These are phyloP conservation scores for Annulohypoxylon truncatum DNA, from an alignment of 2,329 filamentous ascomycete species.

Conservation along the genomic window DNA sequence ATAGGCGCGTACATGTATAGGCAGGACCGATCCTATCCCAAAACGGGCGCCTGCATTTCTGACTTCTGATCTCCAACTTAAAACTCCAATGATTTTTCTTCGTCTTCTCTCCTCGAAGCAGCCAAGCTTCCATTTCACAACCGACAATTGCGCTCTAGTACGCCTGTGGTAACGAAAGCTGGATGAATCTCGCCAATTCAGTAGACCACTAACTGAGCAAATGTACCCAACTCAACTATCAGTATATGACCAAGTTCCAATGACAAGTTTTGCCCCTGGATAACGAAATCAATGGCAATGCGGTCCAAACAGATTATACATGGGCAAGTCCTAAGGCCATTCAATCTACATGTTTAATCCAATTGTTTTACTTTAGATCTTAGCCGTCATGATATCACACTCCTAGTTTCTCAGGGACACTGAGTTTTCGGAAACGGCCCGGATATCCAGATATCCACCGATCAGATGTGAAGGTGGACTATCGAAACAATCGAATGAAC, in stretches of 20 bases:
- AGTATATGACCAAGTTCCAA: not conserved
- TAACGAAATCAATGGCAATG: not conserved
- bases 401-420: constrained; percentile 6
- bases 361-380: not conserved
- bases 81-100: constrained; percentile 13
- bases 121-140: constrained; percentile 18
- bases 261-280: not conserved
- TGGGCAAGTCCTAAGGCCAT: not conserved
- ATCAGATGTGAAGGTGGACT: not conserved
- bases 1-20: constrained; percentile 28
- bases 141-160: constrained; percentile 4
- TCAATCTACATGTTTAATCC: not conserved
- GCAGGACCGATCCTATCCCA: constrained; percentile 7
- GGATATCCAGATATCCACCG: constrained; percentile 3
- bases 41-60: constrained; percentile 22
- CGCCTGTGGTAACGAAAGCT: not conserved
- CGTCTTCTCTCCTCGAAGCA: constrained; percentile 6
- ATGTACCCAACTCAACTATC: not conserved
- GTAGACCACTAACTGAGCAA: not conserved
- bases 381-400: not conserved
- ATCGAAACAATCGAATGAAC: not conserved
- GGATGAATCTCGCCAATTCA: not conserved
- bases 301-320: not conserved
- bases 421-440: constrained; percentile 5
- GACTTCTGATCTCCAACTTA: constrained; percentile 16